phyloP scores from a whole-genome alignment of 192 early-diverging fungal genomes.

The Phlyctochytrium planicorne region DNA sequence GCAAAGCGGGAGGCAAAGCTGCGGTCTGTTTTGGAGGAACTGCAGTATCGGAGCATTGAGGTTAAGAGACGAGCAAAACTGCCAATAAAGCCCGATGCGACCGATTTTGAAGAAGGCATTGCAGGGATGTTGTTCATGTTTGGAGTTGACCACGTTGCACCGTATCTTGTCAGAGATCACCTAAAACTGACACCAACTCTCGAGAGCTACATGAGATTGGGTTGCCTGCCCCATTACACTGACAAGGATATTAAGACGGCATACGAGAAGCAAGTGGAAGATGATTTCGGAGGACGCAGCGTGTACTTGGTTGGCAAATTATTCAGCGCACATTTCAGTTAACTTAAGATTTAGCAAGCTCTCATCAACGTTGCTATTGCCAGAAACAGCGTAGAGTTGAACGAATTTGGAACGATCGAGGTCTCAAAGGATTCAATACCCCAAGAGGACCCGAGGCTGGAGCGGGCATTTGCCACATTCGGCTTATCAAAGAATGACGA shows the following conservation, averaged over 20 bases:
- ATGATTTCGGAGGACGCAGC: neutral
- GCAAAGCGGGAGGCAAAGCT: neutral
- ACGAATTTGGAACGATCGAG: conserved; percentile 33
- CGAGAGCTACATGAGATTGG: too few species aligned
- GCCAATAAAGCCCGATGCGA: neutral
- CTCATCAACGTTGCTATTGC: neutral
- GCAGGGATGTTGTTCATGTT: neutral
- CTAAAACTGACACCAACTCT: neutral
- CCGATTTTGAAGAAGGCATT: neutral
- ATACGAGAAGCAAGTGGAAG: neutral
- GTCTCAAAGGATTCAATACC: conserved; percentile 22
- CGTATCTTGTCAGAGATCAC: neutral
- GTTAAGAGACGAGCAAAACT: neutral
- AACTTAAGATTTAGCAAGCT: neutral
- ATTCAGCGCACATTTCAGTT: neutral
- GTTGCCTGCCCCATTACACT: neutral
- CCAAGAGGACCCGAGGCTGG: conserved; percentile 13
- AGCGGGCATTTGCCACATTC: conserved; percentile 9
- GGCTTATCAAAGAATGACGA: neutral
- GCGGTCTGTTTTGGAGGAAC: neutral
- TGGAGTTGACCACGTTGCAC: neutral
- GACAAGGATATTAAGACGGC: neutral
- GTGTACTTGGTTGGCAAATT: neutral
- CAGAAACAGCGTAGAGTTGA: conserved; percentile 16
- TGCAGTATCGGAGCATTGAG: neutral